Evolutionary conservation across 2,329 filamentous ascomycete genomes (phyloP).

Genomic region (Aspergillus arachidicola): DNA sequence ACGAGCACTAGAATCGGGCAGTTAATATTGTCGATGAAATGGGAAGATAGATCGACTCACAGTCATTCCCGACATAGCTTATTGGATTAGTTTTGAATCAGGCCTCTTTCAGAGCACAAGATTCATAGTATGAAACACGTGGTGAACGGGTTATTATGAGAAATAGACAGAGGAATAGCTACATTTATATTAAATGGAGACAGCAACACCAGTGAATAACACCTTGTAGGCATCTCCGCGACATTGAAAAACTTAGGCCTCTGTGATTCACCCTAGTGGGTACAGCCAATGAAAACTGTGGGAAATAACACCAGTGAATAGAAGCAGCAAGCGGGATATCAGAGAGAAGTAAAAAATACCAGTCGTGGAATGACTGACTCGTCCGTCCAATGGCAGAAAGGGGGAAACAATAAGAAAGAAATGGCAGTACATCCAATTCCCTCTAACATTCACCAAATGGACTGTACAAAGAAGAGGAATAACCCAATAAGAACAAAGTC

Average conservation of each 20-base stretch:
- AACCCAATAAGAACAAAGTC: constrained; percentile 1
- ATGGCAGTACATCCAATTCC: neutral
- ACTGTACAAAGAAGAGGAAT: neutral
- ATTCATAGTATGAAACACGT: neutral
- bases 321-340: neutral
- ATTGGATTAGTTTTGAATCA: neutral
- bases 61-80: neutral
- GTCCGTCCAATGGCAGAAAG: neutral
- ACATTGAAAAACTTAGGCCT: too few relatives aligned
- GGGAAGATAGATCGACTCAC: neutral
- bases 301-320: neutral
- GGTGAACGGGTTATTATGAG: neutral
- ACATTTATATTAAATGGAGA: neutral
- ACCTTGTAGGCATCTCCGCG: neutral
- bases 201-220: neutral
- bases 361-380: neutral
- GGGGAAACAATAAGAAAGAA: neutral
- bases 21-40: neutral
- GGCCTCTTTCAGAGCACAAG: neutral
- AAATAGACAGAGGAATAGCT: neutral
- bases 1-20: neutral
- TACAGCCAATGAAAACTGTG: neutral
- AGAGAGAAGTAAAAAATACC: neutral
- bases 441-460: neutral
- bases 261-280: neutral